These are phyloP conservation scores for Mycogone perniciosa DNA, from an alignment of 2,329 filamentous ascomycete species.

Conservation along the genomic window DNA sequence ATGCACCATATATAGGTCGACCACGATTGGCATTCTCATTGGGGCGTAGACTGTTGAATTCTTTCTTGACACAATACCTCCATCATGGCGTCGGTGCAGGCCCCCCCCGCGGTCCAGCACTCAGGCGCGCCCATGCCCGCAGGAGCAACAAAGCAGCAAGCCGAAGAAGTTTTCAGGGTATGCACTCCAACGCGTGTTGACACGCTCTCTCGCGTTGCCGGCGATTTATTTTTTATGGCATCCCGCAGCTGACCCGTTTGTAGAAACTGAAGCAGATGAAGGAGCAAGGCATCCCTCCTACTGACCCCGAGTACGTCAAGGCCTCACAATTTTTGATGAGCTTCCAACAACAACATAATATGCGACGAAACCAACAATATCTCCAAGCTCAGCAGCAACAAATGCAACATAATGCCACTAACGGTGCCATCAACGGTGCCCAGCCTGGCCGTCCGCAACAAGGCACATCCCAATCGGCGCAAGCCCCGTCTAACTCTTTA, in stretches of 20 bases:
- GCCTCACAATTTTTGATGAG: constrained; percentile 66
- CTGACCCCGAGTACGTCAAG: constrained; percentile 84
- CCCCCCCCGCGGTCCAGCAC: constrained; percentile 61
- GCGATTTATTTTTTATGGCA: background rate
- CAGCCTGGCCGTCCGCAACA: constrained; percentile 36
- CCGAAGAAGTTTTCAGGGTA: constrained; percentile 68
- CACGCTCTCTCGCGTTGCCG: constrained; percentile 2
- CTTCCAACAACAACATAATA: constrained; percentile 61
- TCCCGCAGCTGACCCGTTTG: constrained; percentile 1
- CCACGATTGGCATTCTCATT: constrained; percentile 19
- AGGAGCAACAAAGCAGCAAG: constrained; percentile 67
- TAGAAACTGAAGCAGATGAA: constrained; percentile 91
- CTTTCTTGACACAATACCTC: constrained; percentile 21
- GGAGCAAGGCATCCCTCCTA: constrained; percentile 69
- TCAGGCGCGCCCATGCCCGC: constrained; percentile 56
- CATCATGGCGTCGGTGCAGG: constrained; percentile 76
- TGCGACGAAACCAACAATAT: constrained; percentile 41
- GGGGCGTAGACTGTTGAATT: constrained; percentile 19
- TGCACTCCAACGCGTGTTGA: constrained; percentile 21
- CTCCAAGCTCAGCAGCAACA: constrained; percentile 34
- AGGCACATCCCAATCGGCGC: constrained; percentile 25
- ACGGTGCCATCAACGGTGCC: constrained; percentile 48
- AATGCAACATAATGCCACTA: constrained; percentile 44
- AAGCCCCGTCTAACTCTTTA: constrained; percentile 28
- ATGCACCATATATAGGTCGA: constrained; percentile 32